These are phyloP conservation scores for Apodospora peruviana DNA, from an alignment of 495 filamentous ascomycete genomes.

Conservation along the genomic window DNA sequence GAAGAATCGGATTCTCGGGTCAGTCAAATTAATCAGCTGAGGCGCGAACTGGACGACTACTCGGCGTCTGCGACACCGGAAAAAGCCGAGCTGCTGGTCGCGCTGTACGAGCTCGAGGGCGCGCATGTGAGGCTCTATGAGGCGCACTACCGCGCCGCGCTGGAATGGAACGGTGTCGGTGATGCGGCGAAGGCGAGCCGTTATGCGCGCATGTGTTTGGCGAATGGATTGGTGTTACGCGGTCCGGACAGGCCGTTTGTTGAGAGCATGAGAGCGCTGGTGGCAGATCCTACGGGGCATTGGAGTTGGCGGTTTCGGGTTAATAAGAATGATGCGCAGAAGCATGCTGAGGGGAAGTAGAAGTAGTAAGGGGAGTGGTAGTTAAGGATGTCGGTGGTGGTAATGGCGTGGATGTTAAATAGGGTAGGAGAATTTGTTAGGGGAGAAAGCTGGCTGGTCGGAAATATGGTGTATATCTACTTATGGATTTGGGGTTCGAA, in stretches of 20 bases:
- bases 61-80: slow-evolving; percentile 18
- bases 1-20: slow-evolving; percentile 26
- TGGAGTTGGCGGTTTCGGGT: slow-evolving; percentile 32
- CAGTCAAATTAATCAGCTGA: slow-evolving; percentile 17
- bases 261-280: slow-evolving; percentile 24
- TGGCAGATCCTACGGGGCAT: slow-evolving; percentile 17
- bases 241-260: slow-evolving; percentile 27
- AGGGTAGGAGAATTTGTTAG: too few relatives aligned
- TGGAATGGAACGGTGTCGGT: slow-evolving; percentile 31
- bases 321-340: too few relatives aligned
- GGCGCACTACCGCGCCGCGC: slow-evolving; percentile 30
- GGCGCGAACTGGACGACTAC: slow-evolving; percentile 27
- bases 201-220: slow-evolving; percentile 23
- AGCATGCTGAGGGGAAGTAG: too few relatives aligned
- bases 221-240: slow-evolving; percentile 18
- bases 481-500: too few relatives aligned
- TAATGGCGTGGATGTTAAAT: too few relatives aligned
- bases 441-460: too few relatives aligned
- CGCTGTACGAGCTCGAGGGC: slow-evolving; percentile 29
- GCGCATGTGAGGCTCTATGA: slow-evolving; percentile 25
- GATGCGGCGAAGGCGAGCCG: slow-evolving; percentile 18
- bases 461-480: too few relatives aligned
- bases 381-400: too few relatives aligned
- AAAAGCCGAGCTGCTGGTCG: slow-evolving; percentile 27
- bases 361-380: too few relatives aligned